A percentile compares a stretch with the other conserved stretches of the same genome.
These are phyloP conservation scores for Lotus japonicus DNA, from an alignment of 306 rosid genomes.

Conservation along the genomic window DNA sequence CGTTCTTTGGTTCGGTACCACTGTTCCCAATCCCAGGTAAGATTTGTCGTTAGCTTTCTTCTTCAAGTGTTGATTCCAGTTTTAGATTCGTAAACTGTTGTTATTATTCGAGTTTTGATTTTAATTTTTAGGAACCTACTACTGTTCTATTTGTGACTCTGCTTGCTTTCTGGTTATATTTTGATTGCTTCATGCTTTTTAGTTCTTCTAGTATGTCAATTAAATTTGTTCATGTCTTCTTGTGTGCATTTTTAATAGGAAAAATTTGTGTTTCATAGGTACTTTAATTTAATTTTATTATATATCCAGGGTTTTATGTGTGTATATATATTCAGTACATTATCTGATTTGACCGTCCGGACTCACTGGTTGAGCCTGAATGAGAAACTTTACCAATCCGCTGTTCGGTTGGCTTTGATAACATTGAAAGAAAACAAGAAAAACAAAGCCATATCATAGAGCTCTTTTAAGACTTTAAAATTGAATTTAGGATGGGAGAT, in stretches of 20 bases:
- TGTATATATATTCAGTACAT: neutral
- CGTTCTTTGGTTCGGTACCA: no score
- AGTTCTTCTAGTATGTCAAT: no score
- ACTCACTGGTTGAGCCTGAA: neutral
- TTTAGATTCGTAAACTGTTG: neutral
- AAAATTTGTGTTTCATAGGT: neutral
- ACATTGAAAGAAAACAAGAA: neutral
- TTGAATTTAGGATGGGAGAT: constrained; percentile 28
- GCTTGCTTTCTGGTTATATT: no score
- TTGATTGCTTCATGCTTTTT: no score
- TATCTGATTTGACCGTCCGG: neutral
- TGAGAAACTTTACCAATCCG: neutral
- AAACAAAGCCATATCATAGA: neutral
- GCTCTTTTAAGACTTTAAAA: neutral
- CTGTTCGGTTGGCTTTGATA: neutral
- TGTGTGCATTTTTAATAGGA: neutral
- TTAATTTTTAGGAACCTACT: no score
- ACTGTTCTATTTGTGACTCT: no score
- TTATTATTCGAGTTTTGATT: neutral
- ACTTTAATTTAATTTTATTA: neutral
- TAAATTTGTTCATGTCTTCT: neutral
- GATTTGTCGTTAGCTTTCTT: neutral
- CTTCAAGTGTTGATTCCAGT: neutral
- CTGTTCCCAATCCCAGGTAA: neutral
- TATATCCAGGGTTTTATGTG: neutral